Conservation (phyloP, 192 early-diverging fungal species). For the Thamnidium elegans region DNA sequence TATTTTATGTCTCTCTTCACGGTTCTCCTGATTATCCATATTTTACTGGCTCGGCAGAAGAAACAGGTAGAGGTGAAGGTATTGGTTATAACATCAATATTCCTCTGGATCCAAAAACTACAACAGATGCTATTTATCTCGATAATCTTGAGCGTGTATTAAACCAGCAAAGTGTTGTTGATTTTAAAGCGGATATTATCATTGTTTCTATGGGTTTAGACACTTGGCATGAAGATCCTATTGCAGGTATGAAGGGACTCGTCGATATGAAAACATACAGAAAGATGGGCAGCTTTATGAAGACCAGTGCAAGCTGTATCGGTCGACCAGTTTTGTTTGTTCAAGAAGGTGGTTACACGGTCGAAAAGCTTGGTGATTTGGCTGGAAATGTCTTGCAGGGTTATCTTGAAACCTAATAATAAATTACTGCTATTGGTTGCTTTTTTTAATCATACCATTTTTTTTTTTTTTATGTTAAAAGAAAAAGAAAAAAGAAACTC, state of each 20-base stretch:
- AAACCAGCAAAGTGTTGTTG: constrained; percentile 34
- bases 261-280: constrained; percentile 33
- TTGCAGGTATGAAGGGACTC: constrained; percentile 43
- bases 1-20: constrained; percentile 64
- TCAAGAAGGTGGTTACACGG: constrained; percentile 54
- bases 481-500: not conserved
- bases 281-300: constrained; percentile 39
- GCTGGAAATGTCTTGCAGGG: constrained; percentile 47
- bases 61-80: constrained; percentile 58
- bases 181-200: constrained; percentile 52
- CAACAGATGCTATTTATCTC: constrained; percentile 56
- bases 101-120: constrained; percentile 51
- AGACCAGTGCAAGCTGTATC: constrained; percentile 18
- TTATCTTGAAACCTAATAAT: constrained; percentile 20
- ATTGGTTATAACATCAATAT: constrained; percentile 68
- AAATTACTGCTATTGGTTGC: not conserved
- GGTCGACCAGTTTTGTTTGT: constrained; percentile 49
- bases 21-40: constrained; percentile 59
- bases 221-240: constrained; percentile 55
- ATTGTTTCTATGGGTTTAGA: constrained; percentile 69
- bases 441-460: not conserved
- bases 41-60: constrained; percentile 54
- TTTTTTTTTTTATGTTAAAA: constrained; percentile 4
- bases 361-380: constrained; percentile 47
- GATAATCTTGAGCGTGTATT: constrained; percentile 42